Percentiles rank a stretch among this genome's conserved stretches.
phyloP scores from a whole-genome alignment of 805 yeast species.

The Ogataea salicorniae region DNA sequence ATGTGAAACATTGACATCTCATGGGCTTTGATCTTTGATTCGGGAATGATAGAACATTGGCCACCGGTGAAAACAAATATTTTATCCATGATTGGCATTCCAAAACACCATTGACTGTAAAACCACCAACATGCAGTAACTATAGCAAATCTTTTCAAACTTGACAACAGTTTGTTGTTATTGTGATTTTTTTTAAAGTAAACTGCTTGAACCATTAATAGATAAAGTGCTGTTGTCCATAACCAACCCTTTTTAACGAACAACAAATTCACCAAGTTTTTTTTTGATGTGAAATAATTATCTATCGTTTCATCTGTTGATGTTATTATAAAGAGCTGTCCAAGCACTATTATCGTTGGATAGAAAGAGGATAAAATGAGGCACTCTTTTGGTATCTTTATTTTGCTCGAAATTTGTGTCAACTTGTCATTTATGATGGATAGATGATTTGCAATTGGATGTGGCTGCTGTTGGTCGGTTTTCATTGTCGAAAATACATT shows the following conservation, averaged over 20 bases:
- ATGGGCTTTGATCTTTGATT: background rate
- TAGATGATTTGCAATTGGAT: conserved; percentile 10
- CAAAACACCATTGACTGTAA: conserved; percentile 85
- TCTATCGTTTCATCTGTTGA: conserved; percentile 43
- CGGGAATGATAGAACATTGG: conserved; percentile 42
- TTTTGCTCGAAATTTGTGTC: conserved; percentile 1
- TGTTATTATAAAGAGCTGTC: conserved; percentile 42
- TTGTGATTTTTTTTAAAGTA: background rate
- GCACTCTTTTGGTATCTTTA: conserved; percentile 8
- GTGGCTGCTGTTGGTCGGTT: background rate
- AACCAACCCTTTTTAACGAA: conserved; percentile 92
- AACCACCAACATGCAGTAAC: conserved; percentile 79
- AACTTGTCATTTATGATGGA: conserved; percentile 4
- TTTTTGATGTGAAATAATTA: conserved; percentile 54
- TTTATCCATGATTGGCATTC: conserved; percentile 84
- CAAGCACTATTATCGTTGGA: conserved; percentile 43
- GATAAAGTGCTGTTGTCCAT: conserved; percentile 63
- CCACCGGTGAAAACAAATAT: conserved; percentile 84
- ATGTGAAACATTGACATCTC: background rate
- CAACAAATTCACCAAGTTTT: conserved; percentile 60
- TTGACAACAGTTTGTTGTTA: conserved; percentile 10
- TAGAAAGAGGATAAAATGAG: conserved; percentile 9
- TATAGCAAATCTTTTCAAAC: conserved; percentile 38
- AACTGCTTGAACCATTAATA: conserved; percentile 12
- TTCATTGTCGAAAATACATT: too few relatives aligned